Conservation (phyloP, 306 rosid genomes). For the Geum urbanum region DNA sequence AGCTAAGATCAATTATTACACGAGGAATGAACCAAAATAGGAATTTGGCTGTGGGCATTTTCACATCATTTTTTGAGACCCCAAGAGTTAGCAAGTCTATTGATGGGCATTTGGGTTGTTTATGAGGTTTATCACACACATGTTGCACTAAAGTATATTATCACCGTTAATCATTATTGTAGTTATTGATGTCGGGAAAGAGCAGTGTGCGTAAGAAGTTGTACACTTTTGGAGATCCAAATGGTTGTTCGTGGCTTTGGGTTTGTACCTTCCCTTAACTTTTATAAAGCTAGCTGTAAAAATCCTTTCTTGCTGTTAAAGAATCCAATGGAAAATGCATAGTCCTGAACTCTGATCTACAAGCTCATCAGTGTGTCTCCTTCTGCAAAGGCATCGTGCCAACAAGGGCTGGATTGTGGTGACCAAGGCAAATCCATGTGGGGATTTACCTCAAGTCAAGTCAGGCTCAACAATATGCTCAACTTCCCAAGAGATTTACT, state of each 20-base stretch:
- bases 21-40: constrained; percentile 1
- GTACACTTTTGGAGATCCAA: background rate
- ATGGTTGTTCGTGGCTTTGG: constrained; percentile 10
- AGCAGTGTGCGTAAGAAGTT: constrained; percentile 26
- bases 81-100: background rate
- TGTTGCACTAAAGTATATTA: background rate
- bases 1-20: constrained; percentile 17
- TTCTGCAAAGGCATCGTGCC: background rate
- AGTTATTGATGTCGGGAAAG: background rate
- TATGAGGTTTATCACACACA: background rate
- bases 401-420: background rate
- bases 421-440: background rate
- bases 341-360: constrained; percentile 6
- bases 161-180: background rate
- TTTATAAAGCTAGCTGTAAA: constrained; percentile 32
- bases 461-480: background rate
- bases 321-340: constrained; percentile 32
- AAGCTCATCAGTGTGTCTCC: constrained; percentile 6
- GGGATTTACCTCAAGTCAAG: background rate
- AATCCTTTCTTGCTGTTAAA: constrained; percentile 21
- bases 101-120: background rate
- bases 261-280: constrained; percentile 25
- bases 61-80: background rate
- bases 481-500: constrained; percentile 9
- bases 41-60: background rate